Base-by-base conservation (phyloP, 1,139 yeast genomes). In the Debaryomyces subglobosus region DNA sequence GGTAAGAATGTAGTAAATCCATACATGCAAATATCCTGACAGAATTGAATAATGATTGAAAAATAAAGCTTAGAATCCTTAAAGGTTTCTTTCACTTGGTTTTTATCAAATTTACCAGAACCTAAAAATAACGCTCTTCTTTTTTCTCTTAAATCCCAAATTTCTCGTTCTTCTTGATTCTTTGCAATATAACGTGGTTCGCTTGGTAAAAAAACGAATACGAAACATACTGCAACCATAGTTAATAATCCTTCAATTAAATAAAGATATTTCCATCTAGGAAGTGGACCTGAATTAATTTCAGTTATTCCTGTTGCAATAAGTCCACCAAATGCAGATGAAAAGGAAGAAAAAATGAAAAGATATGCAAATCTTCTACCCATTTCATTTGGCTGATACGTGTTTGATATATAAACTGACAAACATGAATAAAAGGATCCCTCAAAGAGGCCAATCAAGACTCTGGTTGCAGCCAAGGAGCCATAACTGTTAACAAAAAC, bases 1-100 rank as follows among this genome's bases (percentile, higher is more conserved):
- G 82, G 82, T 45, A 78, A 62, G 54, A 78, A 78, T 0, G 79
- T 77, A 1, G 79, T 72, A 47, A 77, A 71, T 5, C 82, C 82
- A 53, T 76, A 78, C 33, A 78, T 62, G 5, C 75, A 67, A 32
- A 71, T 55, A 61, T 78, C 82, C 34, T 65, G 74, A 60, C 81
- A 76, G 54, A 78, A 78, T 52, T 78, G 75, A 41, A 78, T 75
- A 10, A 66, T 50, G 29, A 75, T 69, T 33, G 74, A 68, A 13
- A 69, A 57, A 59, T 70, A 63, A 21, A 75, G 68, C 52, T 74
- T 72, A 21, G 70, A 61, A 54, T 78, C 82, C 42, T 49, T 54
- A 32, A 74, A 55, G 2, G 79, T 78, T 35, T 67, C 57, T 45
- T 55, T 51, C 6, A 75, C 73, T 51, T 76, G 79, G 15, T 59